Conservation (phyloP, 139 green algal species). For the Closterium sp. region DNA sequence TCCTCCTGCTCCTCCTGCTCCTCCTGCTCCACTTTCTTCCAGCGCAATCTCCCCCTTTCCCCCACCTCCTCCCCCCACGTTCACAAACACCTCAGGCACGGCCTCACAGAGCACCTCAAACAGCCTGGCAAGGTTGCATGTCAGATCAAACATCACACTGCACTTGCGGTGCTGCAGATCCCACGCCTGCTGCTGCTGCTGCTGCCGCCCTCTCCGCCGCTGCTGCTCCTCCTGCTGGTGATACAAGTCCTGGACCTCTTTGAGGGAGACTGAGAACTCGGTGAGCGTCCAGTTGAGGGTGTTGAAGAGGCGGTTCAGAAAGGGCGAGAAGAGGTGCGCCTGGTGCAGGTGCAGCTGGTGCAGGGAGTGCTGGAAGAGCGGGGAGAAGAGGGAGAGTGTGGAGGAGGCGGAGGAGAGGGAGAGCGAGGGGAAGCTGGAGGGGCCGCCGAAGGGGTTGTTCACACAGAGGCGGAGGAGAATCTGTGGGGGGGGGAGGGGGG, state of each 20-base stretch:
- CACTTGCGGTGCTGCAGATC: constrained; percentile 59
- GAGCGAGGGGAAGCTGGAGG: neutral
- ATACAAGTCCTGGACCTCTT: constrained; percentile 51
- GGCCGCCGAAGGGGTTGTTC: constrained; percentile 9
- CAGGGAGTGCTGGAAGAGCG: constrained; percentile 46
- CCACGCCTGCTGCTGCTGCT: constrained; percentile 7
- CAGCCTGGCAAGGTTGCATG: constrained; percentile 66
- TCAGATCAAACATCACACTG: constrained; percentile 73
- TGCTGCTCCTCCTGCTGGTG: neutral
- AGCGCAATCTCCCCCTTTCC: neutral
- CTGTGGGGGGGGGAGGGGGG: too few relatives aligned
- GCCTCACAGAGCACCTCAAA: constrained; percentile 71
- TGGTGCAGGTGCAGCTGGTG: constrained; percentile 46
- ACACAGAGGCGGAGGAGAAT: constrained; percentile 61
- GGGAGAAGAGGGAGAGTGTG: neutral
- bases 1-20: neutral
- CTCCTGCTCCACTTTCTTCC: neutral
- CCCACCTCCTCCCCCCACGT: neutral
- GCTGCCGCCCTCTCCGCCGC: neutral
- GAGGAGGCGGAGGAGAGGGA: neutral
- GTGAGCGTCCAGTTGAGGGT: constrained; percentile 80
- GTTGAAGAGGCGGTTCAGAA: constrained; percentile 84
- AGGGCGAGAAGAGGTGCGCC: constrained; percentile 56
- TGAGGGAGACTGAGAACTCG: constrained; percentile 69
- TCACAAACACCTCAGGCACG: constrained; percentile 50